Evolutionary conservation across 2,329 filamentous ascomycete genomes (phyloP).

Genomic region (Mycosphaerella sp.): DNA sequence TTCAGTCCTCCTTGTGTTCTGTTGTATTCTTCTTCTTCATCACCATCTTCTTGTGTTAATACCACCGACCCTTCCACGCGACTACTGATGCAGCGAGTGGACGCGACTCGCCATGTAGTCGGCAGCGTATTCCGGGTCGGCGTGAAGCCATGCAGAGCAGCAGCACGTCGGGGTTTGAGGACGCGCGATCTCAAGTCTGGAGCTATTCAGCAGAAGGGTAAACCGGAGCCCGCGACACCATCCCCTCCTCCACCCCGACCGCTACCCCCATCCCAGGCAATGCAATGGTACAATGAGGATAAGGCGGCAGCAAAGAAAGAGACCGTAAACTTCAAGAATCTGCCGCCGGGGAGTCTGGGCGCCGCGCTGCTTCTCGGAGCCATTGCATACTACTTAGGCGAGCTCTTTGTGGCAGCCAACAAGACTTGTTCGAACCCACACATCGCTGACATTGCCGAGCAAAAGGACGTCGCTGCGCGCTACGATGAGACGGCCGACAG

Average conservation of each 20-base stretch:
- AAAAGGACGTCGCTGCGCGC: conserved; percentile 39
- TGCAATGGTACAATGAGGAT: neutral
- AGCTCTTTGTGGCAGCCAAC: conserved; percentile 33
- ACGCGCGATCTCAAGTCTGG: neutral
- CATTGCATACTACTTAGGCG: conserved; percentile 37
- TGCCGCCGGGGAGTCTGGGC: conserved; percentile 4
- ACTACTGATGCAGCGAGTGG: conserved; percentile 19
- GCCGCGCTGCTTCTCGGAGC: conserved; percentile 24
- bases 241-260: neutral
- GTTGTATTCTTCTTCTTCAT: neutral
- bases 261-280: neutral
- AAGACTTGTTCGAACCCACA: conserved; percentile 22
- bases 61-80: neutral
- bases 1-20: neutral
- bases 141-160: neutral
- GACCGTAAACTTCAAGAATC: conserved; percentile 4
- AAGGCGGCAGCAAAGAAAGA: neutral
- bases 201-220: neutral
- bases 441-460: conserved; percentile 23
- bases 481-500: conserved; percentile 42
- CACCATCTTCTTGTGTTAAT: too few species aligned
- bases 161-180: neutral
- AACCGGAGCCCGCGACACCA: neutral
- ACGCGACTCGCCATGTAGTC: conserved; percentile 21
- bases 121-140: conserved; percentile 6